A percentile compares a stretch with the other conserved stretches of the same genome.
phyloP scores from a whole-genome alignment of 2,329 filamentous ascomycete genomes.

The Mycosphaerella sp. region DNA sequence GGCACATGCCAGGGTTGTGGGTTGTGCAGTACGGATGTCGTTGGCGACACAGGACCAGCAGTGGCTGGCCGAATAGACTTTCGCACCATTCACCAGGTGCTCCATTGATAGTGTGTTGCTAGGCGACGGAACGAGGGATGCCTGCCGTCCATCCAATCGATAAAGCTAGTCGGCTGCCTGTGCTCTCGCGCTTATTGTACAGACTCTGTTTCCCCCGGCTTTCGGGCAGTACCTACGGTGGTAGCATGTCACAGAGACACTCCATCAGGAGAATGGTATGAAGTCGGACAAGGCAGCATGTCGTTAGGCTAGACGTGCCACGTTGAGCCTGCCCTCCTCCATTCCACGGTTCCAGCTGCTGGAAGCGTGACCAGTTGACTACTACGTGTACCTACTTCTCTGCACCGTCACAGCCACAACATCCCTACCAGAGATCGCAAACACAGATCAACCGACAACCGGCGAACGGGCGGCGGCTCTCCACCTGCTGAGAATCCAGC shows the following conservation, averaged over 20 bases:
- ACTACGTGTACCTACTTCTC: neutral
- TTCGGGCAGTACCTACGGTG: too few species aligned
- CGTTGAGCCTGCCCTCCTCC: slow-evolving; percentile 2
- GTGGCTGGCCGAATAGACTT: slow-evolving; percentile 3
- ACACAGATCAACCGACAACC: too few species aligned
- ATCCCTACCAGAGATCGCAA: neutral
- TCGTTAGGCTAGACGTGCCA: slow-evolving; percentile 1
- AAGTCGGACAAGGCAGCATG: neutral
- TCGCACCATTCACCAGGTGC: neutral
- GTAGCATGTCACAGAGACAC: neutral
- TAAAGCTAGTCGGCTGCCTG: too few species aligned
- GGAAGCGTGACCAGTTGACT: neutral
- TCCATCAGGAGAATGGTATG: neutral
- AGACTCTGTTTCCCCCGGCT: too few species aligned
- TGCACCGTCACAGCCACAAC: neutral
- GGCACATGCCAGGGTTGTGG: neutral
- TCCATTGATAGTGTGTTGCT: neutral
- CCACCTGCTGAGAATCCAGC: neutral
- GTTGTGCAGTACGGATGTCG: neutral
- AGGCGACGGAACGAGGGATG: neutral
- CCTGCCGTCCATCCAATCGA: neutral
- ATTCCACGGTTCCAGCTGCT: neutral
- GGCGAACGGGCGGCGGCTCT: too few species aligned
- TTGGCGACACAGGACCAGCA: slow-evolving; percentile 1
- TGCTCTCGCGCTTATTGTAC: neutral